Evolutionary conservation across 1,284 basidiomycete genomes (phyloP), one percentile per base, ranked within the genome.

Genomic region (Cutaneotrichosporon mucoides): DNA sequence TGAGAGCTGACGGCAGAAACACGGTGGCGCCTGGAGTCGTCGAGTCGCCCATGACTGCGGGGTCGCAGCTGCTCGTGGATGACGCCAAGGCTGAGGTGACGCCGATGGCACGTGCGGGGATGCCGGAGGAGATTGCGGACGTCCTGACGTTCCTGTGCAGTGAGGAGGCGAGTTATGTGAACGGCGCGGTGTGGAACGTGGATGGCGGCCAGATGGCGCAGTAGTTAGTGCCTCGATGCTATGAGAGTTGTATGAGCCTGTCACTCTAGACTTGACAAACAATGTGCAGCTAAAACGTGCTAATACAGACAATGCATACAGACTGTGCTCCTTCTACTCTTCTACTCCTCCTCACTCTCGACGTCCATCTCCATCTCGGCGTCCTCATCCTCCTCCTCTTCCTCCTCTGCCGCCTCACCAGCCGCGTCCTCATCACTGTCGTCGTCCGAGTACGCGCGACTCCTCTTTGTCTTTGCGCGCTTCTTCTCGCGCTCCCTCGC

Each of bases 301-400:
- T 6, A 38, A 11, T 6, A 6, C 6, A 6, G 11, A 38, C 6
- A 38, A 47, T 47, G 46, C 46, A 47, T 47, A 47, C 46, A 47
- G 46, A n/a, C n/a, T n/a, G n/a, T 44, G 44, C 44, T 47, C 33
- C 33, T 36, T 34, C 46, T 47, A 2, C 41, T 24, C 15, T 11
- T 10, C 53, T 55, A 62, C 42, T 73, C 73, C 42, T 73, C 73
- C 63, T 76, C 73, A 52, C 73, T 76, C 70, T 76, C 73, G 46
- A 74, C 65, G 51, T 75, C 75, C 72, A 76, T 73, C 44, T 68
- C 75, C 67, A 70, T 70, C 36, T 74, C 70, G 1, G 51, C 51
- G 46, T n/a, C n/a, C 37, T 6, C 37, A 38, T 38, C 37, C 6
- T 38, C 37, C 6, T 68, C 68, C 5, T 57, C 68, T 15, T 65